Evolutionary conservation across 805 yeast species (phyloP).

Genomic region (Candida railenensis): DNA sequence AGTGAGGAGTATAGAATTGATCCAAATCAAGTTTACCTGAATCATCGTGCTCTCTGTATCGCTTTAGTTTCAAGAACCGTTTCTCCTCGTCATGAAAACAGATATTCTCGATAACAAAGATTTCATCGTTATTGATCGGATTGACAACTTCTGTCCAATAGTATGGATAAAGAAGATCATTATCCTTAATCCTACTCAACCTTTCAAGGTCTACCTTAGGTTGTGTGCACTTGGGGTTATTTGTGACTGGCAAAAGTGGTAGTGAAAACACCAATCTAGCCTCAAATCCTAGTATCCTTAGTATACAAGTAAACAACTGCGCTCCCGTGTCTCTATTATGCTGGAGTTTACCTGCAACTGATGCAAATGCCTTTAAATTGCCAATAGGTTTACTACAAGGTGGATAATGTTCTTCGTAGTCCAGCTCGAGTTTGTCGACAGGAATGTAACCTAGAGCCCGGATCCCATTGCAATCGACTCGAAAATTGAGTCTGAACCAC

Average conservation of each 20-base stretch:
- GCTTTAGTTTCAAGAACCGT: conserved; percentile 18
- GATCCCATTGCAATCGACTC: conserved; percentile 27
- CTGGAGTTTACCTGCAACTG: conserved; percentile 18
- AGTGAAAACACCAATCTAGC: conserved; percentile 30
- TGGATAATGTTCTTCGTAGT: conserved; percentile 18
- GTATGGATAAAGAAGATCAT: conserved; percentile 33
- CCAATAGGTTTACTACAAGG: conserved; percentile 1
- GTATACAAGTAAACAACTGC: conserved; percentile 28
- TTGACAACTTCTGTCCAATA: conserved; percentile 36
- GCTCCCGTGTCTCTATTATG: conserved; percentile 36
- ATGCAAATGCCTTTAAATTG: conserved; percentile 6
- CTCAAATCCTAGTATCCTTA: conserved; percentile 28
- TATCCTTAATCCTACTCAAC: conserved; percentile 22
- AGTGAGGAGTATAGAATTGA: conserved; percentile 11
- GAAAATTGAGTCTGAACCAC: conserved; percentile 33
- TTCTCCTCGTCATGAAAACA: conserved; percentile 29
- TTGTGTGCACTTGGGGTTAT: conserved; percentile 13
- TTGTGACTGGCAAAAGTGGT: conserved; percentile 20
- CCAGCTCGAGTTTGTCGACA: background rate
- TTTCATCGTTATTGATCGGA: conserved; percentile 23
- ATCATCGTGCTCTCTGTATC: conserved; percentile 9
- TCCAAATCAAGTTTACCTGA: background rate
- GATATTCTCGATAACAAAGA: conserved; percentile 25
- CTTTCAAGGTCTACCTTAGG: conserved; percentile 22
- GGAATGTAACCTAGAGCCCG: conserved; percentile 29